Conservation (phyloP, 2,329 filamentous ascomycete genomes). For the Lasiodiplodia theobromae region DNA sequence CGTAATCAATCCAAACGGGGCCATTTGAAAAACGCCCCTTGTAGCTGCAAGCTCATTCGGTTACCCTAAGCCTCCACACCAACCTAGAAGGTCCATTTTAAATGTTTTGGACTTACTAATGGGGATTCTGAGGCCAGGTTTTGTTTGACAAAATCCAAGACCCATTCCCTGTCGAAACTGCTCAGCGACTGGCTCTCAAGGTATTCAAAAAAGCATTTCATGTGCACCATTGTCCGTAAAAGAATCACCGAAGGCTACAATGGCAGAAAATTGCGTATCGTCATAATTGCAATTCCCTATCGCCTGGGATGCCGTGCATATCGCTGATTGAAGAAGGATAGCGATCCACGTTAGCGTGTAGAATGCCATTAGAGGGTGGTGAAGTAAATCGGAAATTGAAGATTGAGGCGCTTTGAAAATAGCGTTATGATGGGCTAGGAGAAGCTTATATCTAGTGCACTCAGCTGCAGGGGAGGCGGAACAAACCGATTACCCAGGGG, state of each 20-base stretch:
- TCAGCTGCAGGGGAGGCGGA: background rate
- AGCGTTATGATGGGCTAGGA: background rate
- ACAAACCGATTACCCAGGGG: background rate
- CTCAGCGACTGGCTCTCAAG: background rate
- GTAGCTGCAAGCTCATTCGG: background rate
- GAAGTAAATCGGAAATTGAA: background rate
- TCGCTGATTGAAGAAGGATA: background rate
- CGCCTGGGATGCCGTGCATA: background rate
- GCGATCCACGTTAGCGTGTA: background rate
- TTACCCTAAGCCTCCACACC: too few species aligned
- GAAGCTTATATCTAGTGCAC: background rate
- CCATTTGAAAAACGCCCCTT: slow-evolving; percentile 1
- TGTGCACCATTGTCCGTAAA: background rate
- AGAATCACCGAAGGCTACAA: slow-evolving; percentile 6
- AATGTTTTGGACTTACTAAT: background rate
- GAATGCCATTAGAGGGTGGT: background rate
- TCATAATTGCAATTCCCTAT: background rate
- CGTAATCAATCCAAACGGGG: slow-evolving; percentile 8
- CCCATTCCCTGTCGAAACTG: background rate
- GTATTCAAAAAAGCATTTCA: background rate
- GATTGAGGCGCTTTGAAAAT: background rate
- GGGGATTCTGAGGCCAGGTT: background rate
- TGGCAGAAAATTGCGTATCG: background rate
- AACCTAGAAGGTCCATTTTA: background rate
- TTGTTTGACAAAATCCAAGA: background rate